phyloP scores from a whole-genome alignment of 495 filamentous ascomycete species.

The Hypoxylon perforatum region DNA sequence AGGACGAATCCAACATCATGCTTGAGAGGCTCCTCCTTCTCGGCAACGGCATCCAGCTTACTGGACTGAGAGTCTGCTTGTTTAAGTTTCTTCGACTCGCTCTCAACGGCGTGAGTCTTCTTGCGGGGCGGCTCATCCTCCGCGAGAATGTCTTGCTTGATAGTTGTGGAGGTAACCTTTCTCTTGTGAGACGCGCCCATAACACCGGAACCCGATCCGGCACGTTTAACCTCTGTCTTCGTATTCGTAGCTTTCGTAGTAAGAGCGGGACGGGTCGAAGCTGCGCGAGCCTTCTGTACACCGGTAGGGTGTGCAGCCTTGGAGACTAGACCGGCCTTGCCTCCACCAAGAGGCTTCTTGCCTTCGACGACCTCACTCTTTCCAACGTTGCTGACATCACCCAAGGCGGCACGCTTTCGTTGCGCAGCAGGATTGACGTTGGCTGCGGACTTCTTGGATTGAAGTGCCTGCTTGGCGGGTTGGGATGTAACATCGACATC shows the following conservation, averaged over 20 bases:
- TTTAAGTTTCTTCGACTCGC: not conserved
- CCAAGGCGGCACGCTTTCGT: constrained; percentile 80
- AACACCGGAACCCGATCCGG: constrained; percentile 77
- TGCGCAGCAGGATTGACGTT: constrained; percentile 63
- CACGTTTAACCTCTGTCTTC: constrained; percentile 74
- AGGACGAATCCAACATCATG: constrained; percentile 41
- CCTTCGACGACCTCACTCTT: constrained; percentile 76
- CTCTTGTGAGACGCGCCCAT: constrained; percentile 72
- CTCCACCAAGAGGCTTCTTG: constrained; percentile 72
- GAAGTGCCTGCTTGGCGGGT: constrained; percentile 71
- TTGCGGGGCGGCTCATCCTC: constrained; percentile 67
- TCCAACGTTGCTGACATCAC: constrained; percentile 94
- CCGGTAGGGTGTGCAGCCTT: constrained; percentile 81
- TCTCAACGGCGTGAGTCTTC: constrained; percentile 51
- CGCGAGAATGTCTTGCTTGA: constrained; percentile 69
- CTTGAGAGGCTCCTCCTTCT: constrained; percentile 81
- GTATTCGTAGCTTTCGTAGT: constrained; percentile 74
- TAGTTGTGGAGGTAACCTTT: constrained; percentile 59
- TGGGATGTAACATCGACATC: constrained; percentile 64
- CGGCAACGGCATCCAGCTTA: constrained; percentile 58
- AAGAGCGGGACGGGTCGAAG: constrained; percentile 70
- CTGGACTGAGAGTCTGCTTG: constrained; percentile 45
- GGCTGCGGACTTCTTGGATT: constrained; percentile 76
- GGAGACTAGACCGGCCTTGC: constrained; percentile 73
- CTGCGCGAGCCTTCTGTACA: constrained; percentile 78